Evolutionary conservation across 345 rosid genomes (phyloP).

Genomic region (Lumnitzera racemosa): DNA sequence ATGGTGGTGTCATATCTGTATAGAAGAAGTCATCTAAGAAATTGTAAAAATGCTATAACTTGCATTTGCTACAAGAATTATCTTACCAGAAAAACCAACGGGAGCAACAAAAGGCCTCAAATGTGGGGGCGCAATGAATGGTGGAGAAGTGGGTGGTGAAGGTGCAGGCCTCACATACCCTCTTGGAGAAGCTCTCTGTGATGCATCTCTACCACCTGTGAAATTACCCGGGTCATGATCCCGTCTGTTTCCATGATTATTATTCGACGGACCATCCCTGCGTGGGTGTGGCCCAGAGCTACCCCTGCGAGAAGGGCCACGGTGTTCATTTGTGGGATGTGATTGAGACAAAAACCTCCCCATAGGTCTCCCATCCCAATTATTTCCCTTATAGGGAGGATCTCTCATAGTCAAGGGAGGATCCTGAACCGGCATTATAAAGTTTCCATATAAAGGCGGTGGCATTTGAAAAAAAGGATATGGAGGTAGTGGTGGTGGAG

Average conservation of each 20-base stretch:
- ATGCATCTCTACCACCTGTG: constrained; percentile 37
- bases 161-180: constrained; percentile 39
- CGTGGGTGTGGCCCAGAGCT: constrained; percentile 36
- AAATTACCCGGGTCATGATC: constrained; percentile 45
- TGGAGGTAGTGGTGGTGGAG: constrained; percentile 42
- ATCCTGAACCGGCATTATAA: constrained; percentile 25
- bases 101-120: constrained; percentile 28
- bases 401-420: constrained; percentile 30
- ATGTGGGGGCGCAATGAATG: constrained; percentile 30
- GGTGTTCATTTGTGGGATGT: constrained; percentile 25
- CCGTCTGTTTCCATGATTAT: constrained; percentile 34
- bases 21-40: constrained; percentile 3
- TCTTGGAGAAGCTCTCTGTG: constrained; percentile 40
- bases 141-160: constrained; percentile 17
- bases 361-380: constrained; percentile 35
- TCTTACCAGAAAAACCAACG: constrained; percentile 35
- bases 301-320: constrained; percentile 39
- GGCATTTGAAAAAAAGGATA: constrained; percentile 24
- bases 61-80: constrained; percentile 1
- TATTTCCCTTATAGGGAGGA: constrained; percentile 25
- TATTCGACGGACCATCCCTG: constrained; percentile 34
- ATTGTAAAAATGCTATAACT: neutral
- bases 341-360: constrained; percentile 37
- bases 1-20: constrained; percentile 29
- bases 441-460: constrained; percentile 23